Evolutionary conservation across 75 land plant genomes (phyloP), one percentile per base, ranked within the genome.

Genomic region (Pinus taeda): DNA sequence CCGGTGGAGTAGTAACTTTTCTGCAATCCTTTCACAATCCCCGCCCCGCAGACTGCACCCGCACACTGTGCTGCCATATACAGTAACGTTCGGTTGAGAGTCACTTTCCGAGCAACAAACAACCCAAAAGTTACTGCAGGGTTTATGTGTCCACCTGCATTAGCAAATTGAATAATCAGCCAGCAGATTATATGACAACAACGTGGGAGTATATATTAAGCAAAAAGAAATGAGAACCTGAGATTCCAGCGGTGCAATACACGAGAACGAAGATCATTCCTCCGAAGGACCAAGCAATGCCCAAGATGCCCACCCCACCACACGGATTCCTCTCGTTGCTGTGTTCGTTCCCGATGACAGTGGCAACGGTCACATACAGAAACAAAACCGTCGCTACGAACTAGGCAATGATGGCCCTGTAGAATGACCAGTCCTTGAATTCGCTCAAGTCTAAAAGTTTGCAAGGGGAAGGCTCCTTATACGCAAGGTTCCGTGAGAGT

Each of bases 221-320:
- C 33, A 21, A 7, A 9, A 21, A n/a, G 20, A 59, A 20, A 20
- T 59, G 22, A 12, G 1, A 39, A 88, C 89, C 89, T 76, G 88
- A 86, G 42, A 81, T 83, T 9, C 85, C 88, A 20, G 83, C 85
- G 55, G 89, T 86, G 86, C 85, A 88, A 77, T 89, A 88, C 18
- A 88, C 33, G 33, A 33, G 33, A 33, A 33, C 33, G 33, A 33
- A 33, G 33, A 33, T 33, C 33, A 33, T 33, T 42, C 89, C 86
- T 1, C 89, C 89, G 49, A 87, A 87, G n/a, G 89, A 76, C 89
- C 89, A 88, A 30, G 89, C 84, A 71, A 88, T 82, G 30, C 89
- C 89, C 65, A 82, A 79, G 26, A 82, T 20, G 13, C 84, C 89
- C 69, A 88, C 89, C 60, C 87, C 84, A 22, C 57, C 66, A 71